Evolutionary conservation across 495 filamentous ascomycete genomes (phyloP), one percentile per base, ranked within the genome.

Genomic region (Rhypophila decipiens): DNA sequence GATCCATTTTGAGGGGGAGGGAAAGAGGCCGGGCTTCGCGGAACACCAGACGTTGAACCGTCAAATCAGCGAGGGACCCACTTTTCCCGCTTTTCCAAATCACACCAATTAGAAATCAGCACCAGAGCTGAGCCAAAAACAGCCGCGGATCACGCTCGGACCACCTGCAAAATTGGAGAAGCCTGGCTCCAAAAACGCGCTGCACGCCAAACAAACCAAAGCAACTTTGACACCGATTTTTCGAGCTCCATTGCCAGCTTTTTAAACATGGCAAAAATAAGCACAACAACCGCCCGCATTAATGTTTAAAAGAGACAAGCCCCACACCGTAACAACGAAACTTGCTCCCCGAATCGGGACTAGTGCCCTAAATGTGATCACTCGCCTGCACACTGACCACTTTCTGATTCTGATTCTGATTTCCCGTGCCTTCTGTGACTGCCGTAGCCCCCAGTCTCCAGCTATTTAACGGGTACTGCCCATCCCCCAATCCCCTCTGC

Each of bases 401-500:
- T 31, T n/a, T n/a, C n/a, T n/a, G n/a, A n/a, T n/a, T n/a, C n/a
- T n/a, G 27, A 7, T 31, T 31, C 27, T 31, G 27, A 31, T 31
- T 31, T 13, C 27, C 7, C 27, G 7, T 13, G 27, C 27, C 27
- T 31, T 31, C n/a, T n/a, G 27, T 31, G 27, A 31, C 27, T 31
- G 27, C 27, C 27, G 27, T 31, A 13, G 13, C 27, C 13, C 7
- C 27, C 27, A 22, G 23, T 23, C 11, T 45, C 18, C 22, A 21
- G 18, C 51, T 56, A 56, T 59, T 61, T 59, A 55, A 52, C 23
- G 12, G 20, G 24, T 36, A 31, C 19, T n/a, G n/a, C n/a, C n/a
- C n/a, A n/a, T n/a, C 41, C 33, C 27, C 23, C 20, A 17, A 18
- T 39, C 37, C 31, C 33, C 50, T 35, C 33, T 39, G 37, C 22